phyloP scores from a whole-genome alignment of 2,329 filamentous ascomycete genomes.

The Cryphonectria radicalis region DNA sequence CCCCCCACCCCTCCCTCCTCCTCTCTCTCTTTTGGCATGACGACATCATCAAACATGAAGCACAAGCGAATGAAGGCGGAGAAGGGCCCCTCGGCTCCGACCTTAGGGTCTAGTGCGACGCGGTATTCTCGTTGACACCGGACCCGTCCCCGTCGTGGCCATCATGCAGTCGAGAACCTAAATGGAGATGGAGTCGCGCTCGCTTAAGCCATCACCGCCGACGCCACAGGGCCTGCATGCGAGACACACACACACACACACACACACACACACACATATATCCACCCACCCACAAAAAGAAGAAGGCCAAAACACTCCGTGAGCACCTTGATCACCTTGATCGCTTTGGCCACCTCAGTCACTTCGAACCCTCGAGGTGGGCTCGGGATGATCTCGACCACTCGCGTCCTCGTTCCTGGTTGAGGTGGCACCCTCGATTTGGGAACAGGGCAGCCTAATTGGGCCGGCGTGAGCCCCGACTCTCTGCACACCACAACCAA shows the following conservation, averaged over 20 bases:
- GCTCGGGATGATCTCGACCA: conserved; percentile 7
- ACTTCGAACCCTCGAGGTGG: neutral
- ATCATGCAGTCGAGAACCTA: neutral
- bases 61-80: conserved; percentile 12
- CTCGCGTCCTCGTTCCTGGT: neutral
- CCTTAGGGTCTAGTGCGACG: neutral
- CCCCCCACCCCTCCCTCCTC: too few species aligned
- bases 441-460: neutral
- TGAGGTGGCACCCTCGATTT: neutral
- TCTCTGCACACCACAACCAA: conserved; percentile 2
- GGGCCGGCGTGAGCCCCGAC: neutral
- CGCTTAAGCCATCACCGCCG: neutral
- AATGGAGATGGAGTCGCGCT: neutral
- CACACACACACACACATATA: neutral
- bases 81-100: conserved; percentile 2
- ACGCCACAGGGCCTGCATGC: neutral
- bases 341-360: neutral
- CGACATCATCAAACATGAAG: conserved; percentile 9
- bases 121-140: neutral
- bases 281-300: neutral
- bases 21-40: neutral
- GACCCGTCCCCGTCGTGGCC: neutral
- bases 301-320: neutral
- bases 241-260: neutral
- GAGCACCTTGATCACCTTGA: neutral